A percentile compares a stretch with the other conserved stretches of the same genome.
Conservation (phyloP, 2,329 filamentous ascomycete genomes). For the Apiospora sp. region DNA sequence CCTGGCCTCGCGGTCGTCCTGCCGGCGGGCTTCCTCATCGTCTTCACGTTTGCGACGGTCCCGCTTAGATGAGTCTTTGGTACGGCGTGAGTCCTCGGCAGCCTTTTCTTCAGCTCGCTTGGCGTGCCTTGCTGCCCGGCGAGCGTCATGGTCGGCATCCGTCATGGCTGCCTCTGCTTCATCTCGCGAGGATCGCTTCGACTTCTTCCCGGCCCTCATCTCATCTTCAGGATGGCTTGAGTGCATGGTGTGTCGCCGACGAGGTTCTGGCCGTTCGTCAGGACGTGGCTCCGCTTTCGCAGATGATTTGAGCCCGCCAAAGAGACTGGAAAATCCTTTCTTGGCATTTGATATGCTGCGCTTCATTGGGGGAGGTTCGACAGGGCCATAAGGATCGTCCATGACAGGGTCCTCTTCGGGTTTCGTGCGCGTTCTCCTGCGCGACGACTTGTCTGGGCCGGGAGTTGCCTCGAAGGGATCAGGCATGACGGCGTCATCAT, state of each 20-base stretch:
- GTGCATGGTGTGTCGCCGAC: slow-evolving; percentile 59
- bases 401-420: slow-evolving; percentile 70
- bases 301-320: slow-evolving; percentile 63
- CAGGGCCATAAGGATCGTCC: slow-evolving; percentile 57
- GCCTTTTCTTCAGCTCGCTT: slow-evolving; percentile 62
- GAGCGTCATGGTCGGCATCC: slow-evolving; percentile 67
- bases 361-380: slow-evolving; percentile 61
- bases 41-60: slow-evolving; percentile 64
- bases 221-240: slow-evolving; percentile 57
- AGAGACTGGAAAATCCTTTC: slow-evolving; percentile 67
- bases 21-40: slow-evolving; percentile 61
- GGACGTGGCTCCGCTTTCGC: slow-evolving; percentile 43
- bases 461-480: slow-evolving; percentile 49
- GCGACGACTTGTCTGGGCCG: slow-evolving; percentile 56
- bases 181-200: slow-evolving; percentile 49
- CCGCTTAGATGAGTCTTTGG: slow-evolving; percentile 64
- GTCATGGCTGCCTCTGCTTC: slow-evolving; percentile 54
- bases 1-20: slow-evolving; percentile 63
- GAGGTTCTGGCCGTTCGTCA: slow-evolving; percentile 52
- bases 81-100: slow-evolving; percentile 61
- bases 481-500: slow-evolving; percentile 61
- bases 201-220: slow-evolving; percentile 46
- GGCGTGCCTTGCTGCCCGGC: slow-evolving; percentile 68
- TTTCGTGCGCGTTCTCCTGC: slow-evolving; percentile 54
- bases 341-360: slow-evolving; percentile 69